Conservation (phyloP, 768 basidiomycete genomes). For the Hericium coralloides region DNA sequence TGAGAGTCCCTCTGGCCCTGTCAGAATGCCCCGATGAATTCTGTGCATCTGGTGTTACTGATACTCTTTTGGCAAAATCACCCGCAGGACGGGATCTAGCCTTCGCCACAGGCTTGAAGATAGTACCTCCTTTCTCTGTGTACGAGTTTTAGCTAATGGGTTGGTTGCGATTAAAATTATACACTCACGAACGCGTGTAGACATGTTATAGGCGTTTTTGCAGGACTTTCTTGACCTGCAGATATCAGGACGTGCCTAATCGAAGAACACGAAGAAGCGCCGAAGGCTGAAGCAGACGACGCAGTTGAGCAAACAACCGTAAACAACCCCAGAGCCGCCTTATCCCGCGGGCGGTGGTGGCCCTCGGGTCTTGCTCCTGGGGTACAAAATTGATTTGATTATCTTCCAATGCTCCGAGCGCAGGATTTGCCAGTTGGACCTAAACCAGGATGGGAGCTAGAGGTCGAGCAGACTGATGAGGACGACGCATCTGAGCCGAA, state of each 20-base stretch:
- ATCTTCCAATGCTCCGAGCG: conserved; percentile 1
- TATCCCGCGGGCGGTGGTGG: background rate
- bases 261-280: background rate
- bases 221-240: background rate
- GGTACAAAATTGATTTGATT: background rate
- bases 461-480: conserved; percentile 30
- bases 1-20: background rate
- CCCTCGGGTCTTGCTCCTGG: background rate
- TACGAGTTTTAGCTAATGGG: conserved; percentile 1
- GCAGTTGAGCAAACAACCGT: background rate
- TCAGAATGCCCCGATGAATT: background rate
- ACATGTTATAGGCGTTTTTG: conserved; percentile 21
- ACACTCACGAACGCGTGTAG: conserved; percentile 53
- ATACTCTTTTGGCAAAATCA: conserved; percentile 16
- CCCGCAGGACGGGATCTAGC: conserved; percentile 30
- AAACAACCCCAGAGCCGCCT: background rate
- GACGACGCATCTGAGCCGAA: conserved; percentile 26
- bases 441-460: conserved; percentile 52
- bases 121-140: conserved; percentile 60
- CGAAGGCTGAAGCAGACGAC: conserved; percentile 1
- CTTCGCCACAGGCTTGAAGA: conserved; percentile 63
- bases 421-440: conserved; percentile 46
- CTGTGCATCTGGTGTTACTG: conserved; percentile 15
- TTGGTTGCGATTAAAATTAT: background rate
- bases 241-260: background rate